These are phyloP conservation scores for Hymenoscyphus repandus DNA, from an alignment of 2,329 filamentous ascomycete species.

Conservation along the genomic window DNA sequence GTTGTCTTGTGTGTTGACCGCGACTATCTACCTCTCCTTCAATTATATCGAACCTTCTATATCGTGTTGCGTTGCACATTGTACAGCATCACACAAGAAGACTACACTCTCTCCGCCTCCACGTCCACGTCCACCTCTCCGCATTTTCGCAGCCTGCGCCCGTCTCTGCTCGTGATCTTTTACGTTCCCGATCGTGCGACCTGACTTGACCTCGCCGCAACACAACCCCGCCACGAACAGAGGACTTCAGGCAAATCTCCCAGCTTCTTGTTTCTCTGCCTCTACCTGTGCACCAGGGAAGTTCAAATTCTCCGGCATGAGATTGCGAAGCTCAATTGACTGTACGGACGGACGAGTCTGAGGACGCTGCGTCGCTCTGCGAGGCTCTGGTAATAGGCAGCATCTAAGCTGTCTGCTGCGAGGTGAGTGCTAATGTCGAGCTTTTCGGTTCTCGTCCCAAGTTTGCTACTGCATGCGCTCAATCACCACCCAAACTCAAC, in stretches of 20 bases:
- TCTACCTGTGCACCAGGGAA: neutral
- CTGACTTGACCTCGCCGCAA: neutral
- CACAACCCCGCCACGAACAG: constrained; percentile 1
- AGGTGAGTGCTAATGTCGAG: neutral
- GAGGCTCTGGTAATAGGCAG: too few relatives aligned
- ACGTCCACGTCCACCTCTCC: constrained; percentile 10
- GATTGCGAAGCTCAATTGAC: neutral
- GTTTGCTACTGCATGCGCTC: neutral
- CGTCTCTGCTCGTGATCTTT: neutral
- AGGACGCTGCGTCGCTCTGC: neutral
- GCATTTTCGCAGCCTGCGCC: neutral
- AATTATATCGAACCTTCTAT: neutral
- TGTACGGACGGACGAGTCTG: neutral
- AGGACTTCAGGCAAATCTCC: neutral
- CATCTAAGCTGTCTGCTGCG: neutral
- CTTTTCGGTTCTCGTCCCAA: neutral
- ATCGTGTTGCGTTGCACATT: neutral
- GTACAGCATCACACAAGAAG: neutral
- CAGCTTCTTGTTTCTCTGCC: neutral
- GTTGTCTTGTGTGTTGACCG: too few relatives aligned
- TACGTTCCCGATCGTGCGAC: constrained; percentile 4
- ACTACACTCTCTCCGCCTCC: neutral
- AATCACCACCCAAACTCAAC: too few relatives aligned
- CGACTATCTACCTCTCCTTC: too few relatives aligned
- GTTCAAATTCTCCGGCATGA: neutral